Evolutionary conservation across 345 rosid genomes (phyloP), one percentile per base, ranked within the genome.

Genomic region (Hirschfeldia incana): DNA sequence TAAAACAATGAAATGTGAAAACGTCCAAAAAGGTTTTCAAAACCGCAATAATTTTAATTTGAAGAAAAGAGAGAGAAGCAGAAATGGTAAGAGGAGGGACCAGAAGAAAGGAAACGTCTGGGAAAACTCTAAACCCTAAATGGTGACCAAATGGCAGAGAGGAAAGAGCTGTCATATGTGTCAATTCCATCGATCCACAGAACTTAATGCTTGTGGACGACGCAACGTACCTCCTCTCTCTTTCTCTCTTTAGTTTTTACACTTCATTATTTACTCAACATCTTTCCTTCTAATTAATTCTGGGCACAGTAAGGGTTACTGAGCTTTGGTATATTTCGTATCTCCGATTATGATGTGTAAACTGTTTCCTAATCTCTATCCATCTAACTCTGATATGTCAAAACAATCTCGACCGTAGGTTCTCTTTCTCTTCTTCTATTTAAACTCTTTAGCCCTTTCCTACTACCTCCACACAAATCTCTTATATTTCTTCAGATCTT

Each of bases 311-410:
- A 70, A 69, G 61, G 29, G 53, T 74, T 80, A 75, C 67, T 74
- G 82, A 68, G 64, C 70, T 74, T 74, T 68, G 75, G 65, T 62
- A 59, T 79, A 79, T 79, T 67, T 73, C 46, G 78, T 73, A 74
- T 79, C 70, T 79, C 21, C 27, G 82, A 79, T 74, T 79, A 73
- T 51, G 82, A 79, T 79, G 75, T 74, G 34, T 13, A 79, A 42
- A 79, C 82, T 79, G 78, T 73, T 79, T 73, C 78, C 78, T 79
- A 73, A 44, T 73, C 74, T 73, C 76, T 64, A 75, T 46, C 69
- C 27, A 2, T 76, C 49, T 73, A 12, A 17, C 80, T 70, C n/a
- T 63, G 36, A 10, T 65, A 53, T 37, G 67, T 6, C 81, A 78
- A 78, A 55, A 66, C 72, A 78, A 78, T 79, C 82, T 79, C 70